These are phyloP conservation scores for Panicum miliaceum DNA, from an alignment of 176 grass and related monocot species.

Conservation along the genomic window DNA sequence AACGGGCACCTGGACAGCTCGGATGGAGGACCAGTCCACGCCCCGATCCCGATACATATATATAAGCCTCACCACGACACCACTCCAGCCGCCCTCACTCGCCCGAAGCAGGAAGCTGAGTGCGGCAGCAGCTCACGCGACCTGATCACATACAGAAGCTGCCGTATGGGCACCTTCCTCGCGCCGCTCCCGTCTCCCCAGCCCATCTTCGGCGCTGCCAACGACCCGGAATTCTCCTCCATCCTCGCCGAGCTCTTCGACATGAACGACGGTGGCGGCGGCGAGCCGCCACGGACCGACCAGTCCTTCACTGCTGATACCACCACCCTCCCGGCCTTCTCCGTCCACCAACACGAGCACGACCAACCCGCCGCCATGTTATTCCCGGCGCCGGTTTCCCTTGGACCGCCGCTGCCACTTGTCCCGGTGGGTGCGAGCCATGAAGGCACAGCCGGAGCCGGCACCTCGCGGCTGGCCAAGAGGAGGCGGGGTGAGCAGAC, in stretches of 20 bases:
- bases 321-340: background rate
- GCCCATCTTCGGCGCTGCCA: conserved; percentile 28
- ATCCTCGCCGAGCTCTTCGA: conserved; percentile 8
- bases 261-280: conserved; percentile 35
- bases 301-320: background rate
- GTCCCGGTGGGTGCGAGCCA: background rate
- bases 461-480: background rate
- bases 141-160: too few species aligned
- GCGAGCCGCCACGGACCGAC: background rate
- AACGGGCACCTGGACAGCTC: background rate
- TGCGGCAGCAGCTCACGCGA: too few species aligned
- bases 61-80: background rate
- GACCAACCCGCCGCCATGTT: background rate
- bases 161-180: conserved; percentile 27
- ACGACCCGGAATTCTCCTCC: background rate
- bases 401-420: background rate
- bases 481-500: conserved; percentile 1
- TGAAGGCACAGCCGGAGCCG: background rate
- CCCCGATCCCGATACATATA: background rate
- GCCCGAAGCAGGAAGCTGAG: background rate
- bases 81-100: background rate
- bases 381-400: background rate
- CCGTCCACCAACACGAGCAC: background rate
- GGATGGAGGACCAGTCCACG: background rate
- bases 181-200: conserved; percentile 39